Evolutionary conservation across 106 monocot species (phyloP).

Genomic region (Dendrobium catenatum): DNA sequence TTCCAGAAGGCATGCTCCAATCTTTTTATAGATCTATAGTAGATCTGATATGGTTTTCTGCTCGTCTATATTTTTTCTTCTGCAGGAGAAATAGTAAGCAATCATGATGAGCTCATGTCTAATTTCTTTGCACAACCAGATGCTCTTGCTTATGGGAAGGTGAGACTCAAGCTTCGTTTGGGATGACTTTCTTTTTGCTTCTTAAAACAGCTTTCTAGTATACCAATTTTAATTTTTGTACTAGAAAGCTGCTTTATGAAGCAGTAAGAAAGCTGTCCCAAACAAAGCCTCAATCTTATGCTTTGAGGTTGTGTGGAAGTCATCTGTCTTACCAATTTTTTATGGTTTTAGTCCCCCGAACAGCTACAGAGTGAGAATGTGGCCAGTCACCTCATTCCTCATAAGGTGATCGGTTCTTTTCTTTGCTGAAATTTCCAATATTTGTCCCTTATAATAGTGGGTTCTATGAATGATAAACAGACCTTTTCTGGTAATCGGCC

Average conservation of each 20-base stretch:
- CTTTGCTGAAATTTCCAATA: neutral
- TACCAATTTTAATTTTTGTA: no score
- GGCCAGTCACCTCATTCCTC: conserved; percentile 67
- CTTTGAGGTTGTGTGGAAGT: neutral
- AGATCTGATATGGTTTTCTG: neutral
- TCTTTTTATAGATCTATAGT: neutral
- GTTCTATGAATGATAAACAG: conserved; percentile 29
- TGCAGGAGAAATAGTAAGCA: conserved; percentile 77
- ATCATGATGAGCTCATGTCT: conserved; percentile 99
- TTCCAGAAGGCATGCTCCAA: neutral
- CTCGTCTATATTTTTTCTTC: neutral
- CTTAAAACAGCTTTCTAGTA: no score
- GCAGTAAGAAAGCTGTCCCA: no score
- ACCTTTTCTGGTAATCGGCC: conserved; percentile 94
- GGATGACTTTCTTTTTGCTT: no score
- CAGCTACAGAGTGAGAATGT: conserved; percentile 64
- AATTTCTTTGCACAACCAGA: conserved; percentile 99
- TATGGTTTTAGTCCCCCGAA: conserved; percentile 51
- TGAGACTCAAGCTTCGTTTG: conserved; percentile 7
- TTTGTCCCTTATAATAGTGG: neutral
- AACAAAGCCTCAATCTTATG: neutral
- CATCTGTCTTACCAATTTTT: neutral
- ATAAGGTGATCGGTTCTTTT: conserved; percentile 56
- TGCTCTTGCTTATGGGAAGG: conserved; percentile 99
- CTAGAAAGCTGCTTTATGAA: no score